A percentile compares a stretch with the other conserved stretches of the same genome.
These are phyloP conservation scores for Pontederia crassipes DNA, from an alignment of 176 grass and related monocot genomes.

Conservation along the genomic window DNA sequence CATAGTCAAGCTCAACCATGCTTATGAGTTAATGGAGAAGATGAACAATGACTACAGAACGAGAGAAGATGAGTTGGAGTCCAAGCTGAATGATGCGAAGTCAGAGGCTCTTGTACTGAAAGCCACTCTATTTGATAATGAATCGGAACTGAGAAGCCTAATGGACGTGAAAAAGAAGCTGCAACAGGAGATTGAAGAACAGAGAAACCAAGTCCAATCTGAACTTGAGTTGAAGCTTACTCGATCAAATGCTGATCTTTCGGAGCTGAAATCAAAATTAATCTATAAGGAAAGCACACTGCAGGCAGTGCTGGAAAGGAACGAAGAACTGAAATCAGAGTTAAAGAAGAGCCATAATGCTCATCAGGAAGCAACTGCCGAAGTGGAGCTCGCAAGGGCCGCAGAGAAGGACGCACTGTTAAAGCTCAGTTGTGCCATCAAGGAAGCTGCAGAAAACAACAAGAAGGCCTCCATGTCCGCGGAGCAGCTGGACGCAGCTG, in stretches of 20 bases:
- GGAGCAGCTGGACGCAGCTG: conserved; percentile 24
- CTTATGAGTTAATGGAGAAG: conserved; percentile 59
- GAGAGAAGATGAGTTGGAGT: conserved; percentile 47
- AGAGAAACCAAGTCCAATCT: background rate
- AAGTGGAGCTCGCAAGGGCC: background rate
- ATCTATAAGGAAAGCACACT: conserved; percentile 35
- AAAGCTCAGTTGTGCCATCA: conserved; percentile 18
- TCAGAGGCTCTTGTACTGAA: conserved; percentile 68
- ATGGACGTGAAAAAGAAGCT: conserved; percentile 43
- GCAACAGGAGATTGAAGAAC: conserved; percentile 19
- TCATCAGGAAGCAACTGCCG: conserved; percentile 35
- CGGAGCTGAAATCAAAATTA: conserved; percentile 34
- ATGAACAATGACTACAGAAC: conserved; percentile 39
- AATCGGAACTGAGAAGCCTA: conserved; percentile 37
- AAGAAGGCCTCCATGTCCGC: background rate
- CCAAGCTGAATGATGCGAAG: conserved; percentile 28
- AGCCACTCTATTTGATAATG: conserved; percentile 83
- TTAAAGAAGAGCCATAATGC: conserved; percentile 14
- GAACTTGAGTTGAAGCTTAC: background rate
- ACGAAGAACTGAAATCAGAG: conserved; percentile 19
- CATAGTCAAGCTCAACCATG: conserved; percentile 50
- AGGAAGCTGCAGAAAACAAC: conserved; percentile 20
- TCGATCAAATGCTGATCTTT: background rate
- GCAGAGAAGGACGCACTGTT: conserved; percentile 26
- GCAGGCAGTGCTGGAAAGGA: conserved; percentile 18